A percentile compares a stretch with the other conserved stretches of the same genome.
phyloP scores from a whole-genome alignment of 805 yeast genomes.

The Wickerhamiella allomyrinae region DNA sequence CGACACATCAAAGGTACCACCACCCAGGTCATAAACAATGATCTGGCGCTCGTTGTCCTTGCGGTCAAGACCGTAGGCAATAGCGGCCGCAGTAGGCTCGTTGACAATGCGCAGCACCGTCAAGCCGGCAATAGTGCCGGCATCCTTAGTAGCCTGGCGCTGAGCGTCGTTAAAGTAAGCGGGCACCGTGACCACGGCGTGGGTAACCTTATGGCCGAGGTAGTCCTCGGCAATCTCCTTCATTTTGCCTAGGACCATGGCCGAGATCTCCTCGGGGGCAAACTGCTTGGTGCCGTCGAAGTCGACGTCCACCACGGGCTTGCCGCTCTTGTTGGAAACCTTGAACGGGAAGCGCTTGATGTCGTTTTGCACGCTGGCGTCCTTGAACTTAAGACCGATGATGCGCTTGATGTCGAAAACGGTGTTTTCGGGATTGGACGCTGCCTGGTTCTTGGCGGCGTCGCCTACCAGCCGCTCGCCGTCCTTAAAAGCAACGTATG shows the following conservation, averaged over 20 bases:
- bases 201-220: conserved; percentile 69
- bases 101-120: conserved; percentile 79
- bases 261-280: conserved; percentile 87
- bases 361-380: conserved; percentile 67
- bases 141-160: conserved; percentile 89
- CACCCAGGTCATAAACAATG: conserved; percentile 89
- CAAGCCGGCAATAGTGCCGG: conserved; percentile 83
- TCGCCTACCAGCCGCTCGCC: conserved; percentile 91
- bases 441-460: conserved; percentile 93
- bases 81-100: conserved; percentile 96
- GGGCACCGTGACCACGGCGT: conserved; percentile 87
- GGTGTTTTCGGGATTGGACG: conserved; percentile 74
- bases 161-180: conserved; percentile 91
- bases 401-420: conserved; percentile 84
- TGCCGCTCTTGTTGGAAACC: conserved; percentile 55
- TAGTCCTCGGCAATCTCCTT: conserved; percentile 84
- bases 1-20: conserved; percentile 94
- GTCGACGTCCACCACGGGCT: conserved; percentile 69
- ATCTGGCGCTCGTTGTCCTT: conserved; percentile 75
- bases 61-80: conserved; percentile 84
- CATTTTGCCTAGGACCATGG: conserved; percentile 87
- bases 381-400: conserved; percentile 71
- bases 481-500: conserved; percentile 83
- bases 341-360: conserved; percentile 70
- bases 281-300: conserved; percentile 58